phyloP scores from a whole-genome alignment of 768 basidiomycete genomes.

The Tricholoma sp. region DNA sequence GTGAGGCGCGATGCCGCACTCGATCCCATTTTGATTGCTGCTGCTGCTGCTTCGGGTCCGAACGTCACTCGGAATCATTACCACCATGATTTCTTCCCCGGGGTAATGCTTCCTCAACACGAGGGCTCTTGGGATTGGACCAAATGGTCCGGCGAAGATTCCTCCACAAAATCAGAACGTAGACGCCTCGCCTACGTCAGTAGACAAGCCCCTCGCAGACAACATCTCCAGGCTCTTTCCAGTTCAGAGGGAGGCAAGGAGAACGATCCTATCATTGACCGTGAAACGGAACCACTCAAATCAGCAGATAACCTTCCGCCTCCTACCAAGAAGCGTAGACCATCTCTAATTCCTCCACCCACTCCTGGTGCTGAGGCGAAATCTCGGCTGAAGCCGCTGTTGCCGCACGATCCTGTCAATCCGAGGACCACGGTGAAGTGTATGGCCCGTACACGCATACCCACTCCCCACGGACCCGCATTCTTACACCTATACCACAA shows the following conservation, averaged over 20 bases:
- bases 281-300: slow-evolving; percentile 33
- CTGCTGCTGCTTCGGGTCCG: slow-evolving; percentile 68
- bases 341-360: slow-evolving; percentile 24
- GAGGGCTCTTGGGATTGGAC: slow-evolving; percentile 57
- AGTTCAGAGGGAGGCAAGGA: slow-evolving; percentile 44
- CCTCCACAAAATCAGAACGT: slow-evolving; percentile 31
- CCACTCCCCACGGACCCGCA: slow-evolving; percentile 89
- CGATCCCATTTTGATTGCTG: slow-evolving; percentile 76
- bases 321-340: slow-evolving; percentile 35
- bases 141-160: slow-evolving; percentile 44
- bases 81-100: slow-evolving; percentile 73
- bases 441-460: slow-evolving; percentile 95
- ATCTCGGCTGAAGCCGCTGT: slow-evolving; percentile 19
- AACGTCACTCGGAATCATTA: slow-evolving; percentile 84
- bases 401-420: slow-evolving; percentile 14
- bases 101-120: slow-evolving; percentile 43
- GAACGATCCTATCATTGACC: slow-evolving; percentile 32
- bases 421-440: slow-evolving; percentile 57
- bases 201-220: slow-evolving; percentile 67
- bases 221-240: slow-evolving; percentile 38
- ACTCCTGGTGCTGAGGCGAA: slow-evolving; percentile 20
- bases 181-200: slow-evolving; percentile 61
- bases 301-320: slow-evolving; percentile 34
- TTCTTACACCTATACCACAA: slow-evolving; percentile 97
- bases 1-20: slow-evolving; percentile 66